phyloP scores from a whole-genome alignment of 2,329 filamentous ascomycete genomes.

The Dothiorella sarmentorum region DNA sequence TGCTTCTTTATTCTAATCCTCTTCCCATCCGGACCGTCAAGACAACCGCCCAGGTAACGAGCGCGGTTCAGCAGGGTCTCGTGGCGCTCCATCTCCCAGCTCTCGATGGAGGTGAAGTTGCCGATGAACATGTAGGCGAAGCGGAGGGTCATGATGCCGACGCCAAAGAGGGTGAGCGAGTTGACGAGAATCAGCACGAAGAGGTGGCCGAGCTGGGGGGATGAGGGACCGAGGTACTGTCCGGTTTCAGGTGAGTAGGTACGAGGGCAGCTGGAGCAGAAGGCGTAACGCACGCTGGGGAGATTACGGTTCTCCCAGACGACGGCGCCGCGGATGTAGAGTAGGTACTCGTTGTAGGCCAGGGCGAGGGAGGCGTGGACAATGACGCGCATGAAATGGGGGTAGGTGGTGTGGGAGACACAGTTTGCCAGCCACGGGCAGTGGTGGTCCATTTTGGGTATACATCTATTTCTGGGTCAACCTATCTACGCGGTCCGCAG shows the following conservation, averaged over 20 bases:
- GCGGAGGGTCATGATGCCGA: slow-evolving; percentile 63
- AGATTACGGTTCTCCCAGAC: slow-evolving; percentile 65
- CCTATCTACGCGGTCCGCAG: not conserved
- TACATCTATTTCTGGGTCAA: slow-evolving; percentile 49
- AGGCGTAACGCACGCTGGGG: slow-evolving; percentile 54
- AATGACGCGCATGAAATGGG: slow-evolving; percentile 78
- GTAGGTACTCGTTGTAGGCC: slow-evolving; percentile 56
- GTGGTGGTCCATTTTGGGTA: slow-evolving; percentile 82
- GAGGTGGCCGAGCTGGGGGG: slow-evolving; percentile 56
- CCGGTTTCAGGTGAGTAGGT: not conserved
- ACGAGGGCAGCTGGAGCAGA: slow-evolving; percentile 4
- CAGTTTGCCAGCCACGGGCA: slow-evolving; percentile 84
- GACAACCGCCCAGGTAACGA: slow-evolving; percentile 52
- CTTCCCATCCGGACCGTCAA: slow-evolving; percentile 54
- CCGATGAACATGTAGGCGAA: slow-evolving; percentile 35
- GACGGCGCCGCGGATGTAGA: slow-evolving; percentile 56
- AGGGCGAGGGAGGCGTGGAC: slow-evolving; percentile 65
- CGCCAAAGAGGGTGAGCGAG: slow-evolving; percentile 57
- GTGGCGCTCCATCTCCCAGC: slow-evolving; percentile 61
- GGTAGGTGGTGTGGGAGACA: slow-evolving; percentile 76
- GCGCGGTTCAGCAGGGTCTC: slow-evolving; percentile 45
- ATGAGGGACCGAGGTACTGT: slow-evolving; percentile 66
- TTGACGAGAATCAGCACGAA: slow-evolving; percentile 58
- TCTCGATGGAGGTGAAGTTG: slow-evolving; percentile 71
- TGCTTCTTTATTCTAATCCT: slow-evolving; percentile 57